Evolutionary conservation across 805 yeast genomes (phyloP), one percentile per base, ranked within the genome.

Genomic region (Cyberlindnera euphorbiiphila): DNA sequence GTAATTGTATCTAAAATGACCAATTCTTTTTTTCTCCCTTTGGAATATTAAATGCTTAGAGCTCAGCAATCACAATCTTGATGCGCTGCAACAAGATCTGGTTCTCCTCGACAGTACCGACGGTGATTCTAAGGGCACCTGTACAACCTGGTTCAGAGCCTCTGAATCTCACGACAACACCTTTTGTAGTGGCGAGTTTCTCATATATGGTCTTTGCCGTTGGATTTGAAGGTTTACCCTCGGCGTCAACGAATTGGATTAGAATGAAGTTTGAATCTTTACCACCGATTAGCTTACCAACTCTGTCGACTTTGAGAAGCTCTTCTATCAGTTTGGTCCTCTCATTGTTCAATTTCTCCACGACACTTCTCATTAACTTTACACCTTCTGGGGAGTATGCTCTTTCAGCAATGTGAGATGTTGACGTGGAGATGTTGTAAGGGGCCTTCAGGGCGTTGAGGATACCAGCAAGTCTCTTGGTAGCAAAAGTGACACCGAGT

Each of bases 371-470:
- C 95, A 89, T 85, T 17, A 61, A 55, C 5, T 56, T 55, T 32
- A 89, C 57, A 21, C 86, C 81, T 9, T 68, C 71, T 4, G 67
- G 54, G 6, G 72, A 64, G 6, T 91, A 73, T 2, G 97, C 94
- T 44, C 89, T 72, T 18, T 68, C 42, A 0, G 95, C 97, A 29
- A 87, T 65, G 38, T 74, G 73, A 5, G 96, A 69, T 1, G 98
- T 79, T 47, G 84, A 66, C 10, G 87, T 73, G 8, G 96, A 85
- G 40, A 93, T 85, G 60, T 91, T 93, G 64, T 93, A 93, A 3
- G 98, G 98, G 25, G 95, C 96, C 59, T 93, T 93, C 83, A 91
- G 81, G 17, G 94, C 76, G 59, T 93, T 93, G 51, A 93, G 64
- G 33, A 85, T 73, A 5, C 60, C 51, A 0, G 96, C 74, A 32